Conservation (phyloP, 75 land plant genomes). For the Chamaecyparis obtusa region DNA sequence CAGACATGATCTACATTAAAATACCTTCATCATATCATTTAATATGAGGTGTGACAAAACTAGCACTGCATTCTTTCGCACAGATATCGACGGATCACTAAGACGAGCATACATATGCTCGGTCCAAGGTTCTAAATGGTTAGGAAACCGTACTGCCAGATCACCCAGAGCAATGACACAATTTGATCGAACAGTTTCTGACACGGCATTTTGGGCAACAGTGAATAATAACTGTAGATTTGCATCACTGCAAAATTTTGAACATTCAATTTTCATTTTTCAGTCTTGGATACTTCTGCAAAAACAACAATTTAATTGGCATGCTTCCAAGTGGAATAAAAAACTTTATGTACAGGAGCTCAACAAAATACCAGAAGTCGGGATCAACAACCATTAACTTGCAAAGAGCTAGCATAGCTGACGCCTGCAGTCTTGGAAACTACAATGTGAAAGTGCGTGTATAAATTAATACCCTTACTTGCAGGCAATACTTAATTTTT, state of each 20-base stretch:
- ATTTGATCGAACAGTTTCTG: constrained; percentile 93
- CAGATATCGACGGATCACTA: constrained; percentile 66
- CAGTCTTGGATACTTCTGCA: neutral
- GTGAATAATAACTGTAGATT: constrained; percentile 97
- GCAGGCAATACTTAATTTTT: neutral
- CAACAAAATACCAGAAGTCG: constrained; percentile 71
- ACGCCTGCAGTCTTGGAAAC: constrained; percentile 86
- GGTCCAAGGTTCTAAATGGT: constrained; percentile 97
- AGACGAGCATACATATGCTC: constrained; percentile 93
- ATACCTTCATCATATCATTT: constrained; percentile 99
- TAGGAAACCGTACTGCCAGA: constrained; percentile 95
- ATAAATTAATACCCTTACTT: neutral
- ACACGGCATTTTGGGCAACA: constrained; percentile 73
- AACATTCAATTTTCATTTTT: neutral
- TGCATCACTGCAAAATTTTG: constrained; percentile 55
- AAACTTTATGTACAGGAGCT: neutral
- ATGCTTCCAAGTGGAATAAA: neutral
- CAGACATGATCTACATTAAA: neutral
- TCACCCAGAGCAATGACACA: constrained; percentile 95
- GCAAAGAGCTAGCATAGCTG: constrained; percentile 88
- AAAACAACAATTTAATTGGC: neutral
- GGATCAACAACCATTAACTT: constrained; percentile 96
- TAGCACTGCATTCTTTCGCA: constrained; percentile 93
- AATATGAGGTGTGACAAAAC: constrained; percentile 97
- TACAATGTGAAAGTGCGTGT: constrained; percentile 12